phyloP scores from a whole-genome alignment of 2,329 filamentous ascomycete genomes.

The Curvularia verruculosa region DNA sequence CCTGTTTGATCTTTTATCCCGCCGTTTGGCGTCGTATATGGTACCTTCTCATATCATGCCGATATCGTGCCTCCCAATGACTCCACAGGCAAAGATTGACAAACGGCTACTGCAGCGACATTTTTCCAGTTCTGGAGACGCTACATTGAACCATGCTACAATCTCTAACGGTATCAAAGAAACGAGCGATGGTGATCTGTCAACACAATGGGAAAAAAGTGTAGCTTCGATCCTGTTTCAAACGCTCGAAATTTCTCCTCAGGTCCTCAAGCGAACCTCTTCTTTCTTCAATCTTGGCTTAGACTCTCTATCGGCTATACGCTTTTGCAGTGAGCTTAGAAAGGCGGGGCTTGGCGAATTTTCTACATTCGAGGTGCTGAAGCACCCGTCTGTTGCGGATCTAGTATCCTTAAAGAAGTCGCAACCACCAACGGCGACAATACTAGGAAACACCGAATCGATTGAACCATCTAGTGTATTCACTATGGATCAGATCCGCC shows the following conservation, averaged over 20 bases:
- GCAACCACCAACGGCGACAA: background rate
- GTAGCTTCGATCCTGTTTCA: constrained; percentile 64
- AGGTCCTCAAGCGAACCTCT: constrained; percentile 65
- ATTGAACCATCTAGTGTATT: constrained; percentile 20
- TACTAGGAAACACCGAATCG: background rate
- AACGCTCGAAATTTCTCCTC: constrained; percentile 54
- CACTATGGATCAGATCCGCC: constrained; percentile 16
- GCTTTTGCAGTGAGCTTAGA: constrained; percentile 65
- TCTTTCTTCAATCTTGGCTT: constrained; percentile 81
- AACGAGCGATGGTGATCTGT: constrained; percentile 50
- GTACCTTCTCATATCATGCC: constrained; percentile 76
- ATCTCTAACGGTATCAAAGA: constrained; percentile 40
- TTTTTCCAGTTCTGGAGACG: constrained; percentile 56
- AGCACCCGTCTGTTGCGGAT: constrained; percentile 68
- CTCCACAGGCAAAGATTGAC: constrained; percentile 76
- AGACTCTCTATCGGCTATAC: constrained; percentile 83
- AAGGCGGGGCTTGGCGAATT: constrained; percentile 55
- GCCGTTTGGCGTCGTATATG: constrained; percentile 75
- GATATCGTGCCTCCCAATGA: constrained; percentile 71
- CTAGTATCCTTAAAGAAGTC: constrained; percentile 52
- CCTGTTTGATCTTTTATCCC: constrained; percentile 63
- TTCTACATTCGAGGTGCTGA: constrained; percentile 73
- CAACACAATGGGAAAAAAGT: constrained; percentile 62
- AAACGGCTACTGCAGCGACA: constrained; percentile 58
- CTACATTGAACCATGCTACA: constrained; percentile 54